These are phyloP conservation scores for Castanea crenata DNA, from an alignment of 306 rosid species.

Conservation along the genomic window DNA sequence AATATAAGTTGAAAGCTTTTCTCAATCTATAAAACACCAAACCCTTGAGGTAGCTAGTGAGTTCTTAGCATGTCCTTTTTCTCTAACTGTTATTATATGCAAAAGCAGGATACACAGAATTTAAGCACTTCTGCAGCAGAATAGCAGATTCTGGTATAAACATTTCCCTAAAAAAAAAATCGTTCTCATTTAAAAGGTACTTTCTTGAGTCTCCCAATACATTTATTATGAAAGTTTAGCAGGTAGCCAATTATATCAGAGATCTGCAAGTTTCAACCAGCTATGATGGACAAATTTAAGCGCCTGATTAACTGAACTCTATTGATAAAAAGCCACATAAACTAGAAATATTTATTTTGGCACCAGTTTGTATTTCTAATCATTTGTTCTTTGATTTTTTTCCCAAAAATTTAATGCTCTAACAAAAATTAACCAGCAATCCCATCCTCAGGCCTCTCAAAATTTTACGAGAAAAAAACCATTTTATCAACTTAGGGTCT, in stretches of 20 bases:
- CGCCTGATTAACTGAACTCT: background rate
- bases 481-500: too few relatives aligned
- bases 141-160: constrained; percentile 83
- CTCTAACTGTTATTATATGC: constrained; percentile 34
- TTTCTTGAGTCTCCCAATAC: background rate
- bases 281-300: background rate
- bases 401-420: background rate
- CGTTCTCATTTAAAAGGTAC: constrained; percentile 8
- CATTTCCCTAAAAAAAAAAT: constrained; percentile 18
- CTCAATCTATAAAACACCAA: constrained; percentile 18
- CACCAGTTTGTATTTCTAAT: background rate
- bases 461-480: too few relatives aligned
- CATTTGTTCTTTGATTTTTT: background rate
- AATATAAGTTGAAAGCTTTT: constrained; percentile 1
- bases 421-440: too few relatives aligned
- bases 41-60: constrained; percentile 19
- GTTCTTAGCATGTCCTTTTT: constrained; percentile 3
- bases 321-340: background rate
- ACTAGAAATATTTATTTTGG: background rate
- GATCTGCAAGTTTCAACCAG: background rate
- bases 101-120: constrained; percentile 55
- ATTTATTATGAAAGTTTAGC: constrained; percentile 7
- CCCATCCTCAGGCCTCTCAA: too few relatives aligned
- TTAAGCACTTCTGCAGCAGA: constrained; percentile 67
- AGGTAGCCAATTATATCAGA: background rate